Conservation (phyloP, 129 eudicot genomes). For the Daucus carota region DH1_v3.0 NC_030386.2:39674001-39674500, state of each 20-base stretch:
- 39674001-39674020: conserved; percentile 50
- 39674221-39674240: too few relatives aligned
- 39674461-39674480: not conserved
- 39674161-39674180: not conserved
- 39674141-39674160: not conserved
- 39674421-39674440: conserved; percentile 70
- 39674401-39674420: conserved; percentile 96
- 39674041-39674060: conserved; percentile 84
- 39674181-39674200: not conserved
- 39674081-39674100: conserved; percentile 71
- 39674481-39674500: not conserved
- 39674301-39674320: not conserved
- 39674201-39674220: not conserved
- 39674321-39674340: not conserved
- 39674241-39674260: not conserved
- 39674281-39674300: not conserved
- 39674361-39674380: conserved; percentile 52
- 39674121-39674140: conserved; percentile 37
- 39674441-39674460: conserved; percentile 38
- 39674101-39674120: conserved; percentile 45
- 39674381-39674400: conserved; percentile 76
- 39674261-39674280: not conserved
- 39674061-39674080: conserved; percentile 82
- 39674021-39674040: conserved; percentile 55
- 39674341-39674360: conserved; percentile 19